Evolutionary conservation across 1,139 yeast genomes (phyloP).

Genomic region (Scheffersomyces titani): DNA sequence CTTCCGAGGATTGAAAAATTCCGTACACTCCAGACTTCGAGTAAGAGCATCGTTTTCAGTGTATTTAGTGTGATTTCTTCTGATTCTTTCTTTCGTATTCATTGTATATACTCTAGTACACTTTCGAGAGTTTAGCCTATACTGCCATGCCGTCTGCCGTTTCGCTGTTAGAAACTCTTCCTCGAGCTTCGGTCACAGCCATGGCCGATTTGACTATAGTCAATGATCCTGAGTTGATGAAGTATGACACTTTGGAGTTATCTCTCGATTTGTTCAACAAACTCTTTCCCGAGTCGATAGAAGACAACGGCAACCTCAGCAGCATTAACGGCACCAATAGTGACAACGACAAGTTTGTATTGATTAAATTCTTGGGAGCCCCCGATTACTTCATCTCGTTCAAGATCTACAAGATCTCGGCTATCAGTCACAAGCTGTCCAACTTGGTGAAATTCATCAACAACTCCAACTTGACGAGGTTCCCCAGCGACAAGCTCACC

Average conservation of each 20-base stretch:
- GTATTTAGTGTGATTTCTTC: background rate
- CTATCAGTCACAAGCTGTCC: conserved; percentile 22
- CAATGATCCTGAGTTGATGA: conserved; percentile 27
- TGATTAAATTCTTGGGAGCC: conserved; percentile 45
- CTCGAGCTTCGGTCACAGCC: conserved; percentile 18
- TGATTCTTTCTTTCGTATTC: background rate
- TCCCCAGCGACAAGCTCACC: conserved; percentile 30
- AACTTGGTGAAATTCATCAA: conserved; percentile 40
- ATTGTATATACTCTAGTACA: background rate
- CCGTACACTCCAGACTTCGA: background rate
- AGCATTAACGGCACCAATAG: background rate
- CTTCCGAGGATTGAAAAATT: background rate
- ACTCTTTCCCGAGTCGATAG: conserved; percentile 28
- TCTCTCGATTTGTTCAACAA: conserved; percentile 36
- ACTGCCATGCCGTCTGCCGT: conserved; percentile 17
- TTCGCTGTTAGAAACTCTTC: background rate
- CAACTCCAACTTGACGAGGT: conserved; percentile 30
- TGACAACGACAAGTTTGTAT: conserved; percentile 21
- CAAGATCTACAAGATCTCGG: conserved; percentile 37
- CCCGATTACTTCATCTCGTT: conserved; percentile 41
- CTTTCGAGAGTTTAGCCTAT: background rate
- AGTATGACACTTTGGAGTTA: conserved; percentile 32
- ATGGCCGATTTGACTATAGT: conserved; percentile 32
- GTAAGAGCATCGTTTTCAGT: background rate
- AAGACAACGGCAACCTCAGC: conserved; percentile 9